Conservation (phyloP, 164 flowering plant genomes). For the Platanus orientalis region DNA sequence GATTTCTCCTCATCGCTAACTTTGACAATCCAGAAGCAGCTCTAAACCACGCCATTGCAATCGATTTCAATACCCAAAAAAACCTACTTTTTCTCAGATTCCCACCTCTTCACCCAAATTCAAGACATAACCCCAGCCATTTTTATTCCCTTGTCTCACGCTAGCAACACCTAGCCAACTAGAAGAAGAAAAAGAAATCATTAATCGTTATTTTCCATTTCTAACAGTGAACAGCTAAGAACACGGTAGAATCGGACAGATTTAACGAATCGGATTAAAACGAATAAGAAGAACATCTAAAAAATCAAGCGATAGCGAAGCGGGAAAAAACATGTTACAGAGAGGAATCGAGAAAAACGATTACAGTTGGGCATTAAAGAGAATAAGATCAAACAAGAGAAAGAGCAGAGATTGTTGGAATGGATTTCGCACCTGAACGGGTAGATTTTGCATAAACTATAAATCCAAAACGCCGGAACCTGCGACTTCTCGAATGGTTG, state of each 20-base stretch:
- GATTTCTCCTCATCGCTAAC: slow-evolving; percentile 53
- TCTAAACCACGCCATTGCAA: slow-evolving; percentile 77
- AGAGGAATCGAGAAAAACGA: too few species aligned
- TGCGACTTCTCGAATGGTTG: too few species aligned
- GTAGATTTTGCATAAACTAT: not conserved
- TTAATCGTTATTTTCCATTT: not conserved
- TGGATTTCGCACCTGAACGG: not conserved
- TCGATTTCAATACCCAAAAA: not conserved
- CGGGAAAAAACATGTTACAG: too few species aligned
- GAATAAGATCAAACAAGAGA: not conserved
- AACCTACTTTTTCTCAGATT: not conserved
- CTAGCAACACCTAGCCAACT: not conserved
- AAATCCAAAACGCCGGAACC: not conserved
- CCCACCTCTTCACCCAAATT: not conserved
- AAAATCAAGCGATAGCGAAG: too few species aligned
- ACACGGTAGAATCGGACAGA: not conserved
- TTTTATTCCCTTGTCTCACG: too few species aligned
- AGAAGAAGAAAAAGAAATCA: not conserved
- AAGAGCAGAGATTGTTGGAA: not conserved
- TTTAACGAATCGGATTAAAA: not conserved
- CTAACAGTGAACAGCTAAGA: not conserved
- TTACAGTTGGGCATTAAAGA: too few species aligned
- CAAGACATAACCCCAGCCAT: not conserved
- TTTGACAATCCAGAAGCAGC: slow-evolving; percentile 59
- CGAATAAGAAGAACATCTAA: too few species aligned